Evolutionary conservation across 768 basidiomycete species (phyloP).

Genomic region (Xanthoconium stramineum): DNA sequence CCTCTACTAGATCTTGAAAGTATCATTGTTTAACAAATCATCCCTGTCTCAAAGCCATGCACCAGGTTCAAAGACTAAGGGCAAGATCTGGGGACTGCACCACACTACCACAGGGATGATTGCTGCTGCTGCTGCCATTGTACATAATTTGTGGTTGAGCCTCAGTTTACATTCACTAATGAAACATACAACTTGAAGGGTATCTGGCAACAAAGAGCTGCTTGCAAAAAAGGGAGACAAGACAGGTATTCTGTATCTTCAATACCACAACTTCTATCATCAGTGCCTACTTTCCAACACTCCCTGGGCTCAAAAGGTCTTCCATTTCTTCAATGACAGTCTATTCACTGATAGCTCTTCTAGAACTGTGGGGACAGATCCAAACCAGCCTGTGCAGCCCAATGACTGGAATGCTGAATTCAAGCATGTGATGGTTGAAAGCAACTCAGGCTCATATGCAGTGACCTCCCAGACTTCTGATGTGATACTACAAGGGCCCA

Average conservation of each 20-base stretch:
- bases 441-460: not conserved
- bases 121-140: not conserved
- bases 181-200: not conserved
- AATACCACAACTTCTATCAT: not conserved
- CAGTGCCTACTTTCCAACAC: not conserved
- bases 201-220: not conserved
- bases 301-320: not conserved
- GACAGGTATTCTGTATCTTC: not conserved
- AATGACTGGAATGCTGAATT: not conserved
- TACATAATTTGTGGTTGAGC: not conserved
- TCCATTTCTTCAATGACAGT: not conserved
- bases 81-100: not conserved
- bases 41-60: not conserved
- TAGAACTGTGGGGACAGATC: not conserved
- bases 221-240: not conserved
- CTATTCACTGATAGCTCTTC: not conserved
- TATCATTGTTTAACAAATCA: not conserved
- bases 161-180: not conserved
- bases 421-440: not conserved
- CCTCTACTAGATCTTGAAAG: not conserved
- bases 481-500: too few relatives aligned
- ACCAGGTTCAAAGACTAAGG: not conserved
- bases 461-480: not conserved
- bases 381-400: not conserved
- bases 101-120: not conserved